Percentiles rank a stretch among this genome's conserved stretches.
These are phyloP conservation scores for Ophiostoma quercus DNA, from an alignment of 2,329 filamentous ascomycete species.

Conservation along the genomic window DNA sequence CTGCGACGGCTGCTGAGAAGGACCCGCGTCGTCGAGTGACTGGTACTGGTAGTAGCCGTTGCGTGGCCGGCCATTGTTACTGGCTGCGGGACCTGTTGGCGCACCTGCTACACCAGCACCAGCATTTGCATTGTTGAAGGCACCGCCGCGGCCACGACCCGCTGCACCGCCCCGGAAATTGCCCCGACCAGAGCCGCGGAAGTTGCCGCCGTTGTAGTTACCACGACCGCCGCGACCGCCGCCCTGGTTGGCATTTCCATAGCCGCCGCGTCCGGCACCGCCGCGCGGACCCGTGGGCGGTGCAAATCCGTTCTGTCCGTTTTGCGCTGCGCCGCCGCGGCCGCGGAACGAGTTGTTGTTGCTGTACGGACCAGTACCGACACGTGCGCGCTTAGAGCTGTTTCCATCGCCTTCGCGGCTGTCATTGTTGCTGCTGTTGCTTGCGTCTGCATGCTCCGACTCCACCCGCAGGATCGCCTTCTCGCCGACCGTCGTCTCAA, in stretches of 20 bases:
- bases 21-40: slow-evolving; percentile 26
- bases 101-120: neutral
- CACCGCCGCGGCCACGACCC: slow-evolving; percentile 2
- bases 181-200: neutral
- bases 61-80: slow-evolving; percentile 6
- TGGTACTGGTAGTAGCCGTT: slow-evolving; percentile 24
- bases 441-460: slow-evolving; percentile 47
- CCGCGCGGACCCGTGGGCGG: slow-evolving; percentile 14
- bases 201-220: slow-evolving; percentile 2
- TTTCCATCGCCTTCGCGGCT: neutral
- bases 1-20: neutral
- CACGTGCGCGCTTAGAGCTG: slow-evolving; percentile 10
- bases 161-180: neutral
- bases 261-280: slow-evolving; percentile 21
- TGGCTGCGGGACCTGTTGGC: neutral
- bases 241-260: slow-evolving; percentile 15
- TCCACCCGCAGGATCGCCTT: slow-evolving; percentile 80
- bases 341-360: slow-evolving; percentile 4
- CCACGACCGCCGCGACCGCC: slow-evolving; percentile 20
- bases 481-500: slow-evolving; percentile 81
- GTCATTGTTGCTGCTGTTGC: neutral
- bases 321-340: slow-evolving; percentile 8
- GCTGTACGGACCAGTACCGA: neutral
- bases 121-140: neutral
- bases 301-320: slow-evolving; percentile 13